Percentiles rank a stretch among this genome's conserved stretches.
Evolutionary conservation across 352 stramenopile genomes (phyloP).

Genomic region (Phytophthora capsici): DNA sequence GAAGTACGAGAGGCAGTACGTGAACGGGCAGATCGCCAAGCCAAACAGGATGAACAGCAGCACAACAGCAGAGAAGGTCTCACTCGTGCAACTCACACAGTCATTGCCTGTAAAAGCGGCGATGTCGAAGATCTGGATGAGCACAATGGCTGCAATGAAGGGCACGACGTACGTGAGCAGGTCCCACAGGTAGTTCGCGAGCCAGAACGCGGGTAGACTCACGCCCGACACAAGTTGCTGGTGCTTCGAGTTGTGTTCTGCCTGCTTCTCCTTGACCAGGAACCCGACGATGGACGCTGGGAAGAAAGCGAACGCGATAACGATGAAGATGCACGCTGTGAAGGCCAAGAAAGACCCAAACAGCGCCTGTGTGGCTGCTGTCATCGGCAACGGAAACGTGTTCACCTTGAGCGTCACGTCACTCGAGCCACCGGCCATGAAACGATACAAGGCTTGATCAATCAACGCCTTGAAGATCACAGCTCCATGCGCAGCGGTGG

Average conservation of each 20-base stretch:
- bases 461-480: slow-evolving; percentile 64
- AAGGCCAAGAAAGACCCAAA: slow-evolving; percentile 69
- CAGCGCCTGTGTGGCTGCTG: slow-evolving; percentile 43
- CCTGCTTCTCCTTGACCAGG: slow-evolving; percentile 94
- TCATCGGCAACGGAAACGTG: slow-evolving; percentile 58
- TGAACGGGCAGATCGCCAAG: slow-evolving; percentile 61
- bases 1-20: slow-evolving; percentile 67
- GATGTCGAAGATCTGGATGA: slow-evolving; percentile 63
- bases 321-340: slow-evolving; percentile 82
- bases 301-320: slow-evolving; percentile 92
- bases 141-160: slow-evolving; percentile 42
- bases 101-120: slow-evolving; percentile 52
- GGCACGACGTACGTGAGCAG: slow-evolving; percentile 89
- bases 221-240: slow-evolving; percentile 95
- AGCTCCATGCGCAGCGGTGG: slow-evolving; percentile 47
- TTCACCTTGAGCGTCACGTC: slow-evolving; percentile 53
- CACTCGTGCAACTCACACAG: slow-evolving; percentile 53
- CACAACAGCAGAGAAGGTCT: slow-evolving; percentile 52
- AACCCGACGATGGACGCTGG: slow-evolving; percentile 93
- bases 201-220: slow-evolving; percentile 93
- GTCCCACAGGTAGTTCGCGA: slow-evolving; percentile 95
- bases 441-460: slow-evolving; percentile 57
- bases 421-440: slow-evolving; percentile 45
- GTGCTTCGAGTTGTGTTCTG: slow-evolving; percentile 94
- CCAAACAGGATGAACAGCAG: slow-evolving; percentile 68